phyloP scores from a whole-genome alignment of 2,329 filamentous ascomycete genomes.

The Pleomassaria siparia region DNA sequence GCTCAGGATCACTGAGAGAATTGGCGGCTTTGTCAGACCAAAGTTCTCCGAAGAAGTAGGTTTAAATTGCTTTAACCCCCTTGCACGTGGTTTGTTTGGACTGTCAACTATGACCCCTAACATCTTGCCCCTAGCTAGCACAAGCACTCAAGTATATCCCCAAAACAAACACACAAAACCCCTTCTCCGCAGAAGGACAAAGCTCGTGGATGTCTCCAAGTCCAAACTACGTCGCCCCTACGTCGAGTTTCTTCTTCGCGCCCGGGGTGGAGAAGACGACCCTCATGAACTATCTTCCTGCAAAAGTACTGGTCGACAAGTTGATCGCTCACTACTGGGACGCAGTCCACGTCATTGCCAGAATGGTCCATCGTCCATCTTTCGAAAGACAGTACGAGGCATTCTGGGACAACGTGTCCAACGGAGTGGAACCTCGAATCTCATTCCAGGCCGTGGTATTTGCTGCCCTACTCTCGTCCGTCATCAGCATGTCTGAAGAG shows the following conservation, averaged over 20 bases:
- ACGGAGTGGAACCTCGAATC: conserved; percentile 62
- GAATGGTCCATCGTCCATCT: conserved; percentile 67
- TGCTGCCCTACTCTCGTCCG: conserved; percentile 68
- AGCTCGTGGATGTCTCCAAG: conserved; percentile 63
- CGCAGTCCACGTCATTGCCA: conserved; percentile 68
- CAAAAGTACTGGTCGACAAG: conserved; percentile 58
- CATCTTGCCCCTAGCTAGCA: conserved; percentile 24
- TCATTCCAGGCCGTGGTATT: conserved; percentile 71
- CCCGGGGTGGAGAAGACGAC: conserved; percentile 48
- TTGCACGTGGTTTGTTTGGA: background rate
- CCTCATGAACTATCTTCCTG: conserved; percentile 64
- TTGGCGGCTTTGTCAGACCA: conserved; percentile 72
- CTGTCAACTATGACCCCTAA: background rate
- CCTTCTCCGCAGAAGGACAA: conserved; percentile 16
- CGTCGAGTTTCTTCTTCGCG: conserved; percentile 67
- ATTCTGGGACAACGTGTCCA: conserved; percentile 66
- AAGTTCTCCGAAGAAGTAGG: conserved; percentile 70
- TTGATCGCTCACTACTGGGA: conserved; percentile 68
- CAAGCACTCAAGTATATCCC: conserved; percentile 35
- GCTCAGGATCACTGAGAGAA: conserved; percentile 71
- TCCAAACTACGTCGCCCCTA: conserved; percentile 66
- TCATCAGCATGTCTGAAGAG: conserved; percentile 64
- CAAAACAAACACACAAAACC: conserved; percentile 8
- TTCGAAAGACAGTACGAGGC: conserved; percentile 65
- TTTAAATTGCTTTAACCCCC: conserved; percentile 2